A percentile compares a stretch with the other conserved stretches of the same genome.
Evolutionary conservation across 495 filamentous ascomycete genomes (phyloP).

Genomic region (Penicillium coprophilum): DNA sequence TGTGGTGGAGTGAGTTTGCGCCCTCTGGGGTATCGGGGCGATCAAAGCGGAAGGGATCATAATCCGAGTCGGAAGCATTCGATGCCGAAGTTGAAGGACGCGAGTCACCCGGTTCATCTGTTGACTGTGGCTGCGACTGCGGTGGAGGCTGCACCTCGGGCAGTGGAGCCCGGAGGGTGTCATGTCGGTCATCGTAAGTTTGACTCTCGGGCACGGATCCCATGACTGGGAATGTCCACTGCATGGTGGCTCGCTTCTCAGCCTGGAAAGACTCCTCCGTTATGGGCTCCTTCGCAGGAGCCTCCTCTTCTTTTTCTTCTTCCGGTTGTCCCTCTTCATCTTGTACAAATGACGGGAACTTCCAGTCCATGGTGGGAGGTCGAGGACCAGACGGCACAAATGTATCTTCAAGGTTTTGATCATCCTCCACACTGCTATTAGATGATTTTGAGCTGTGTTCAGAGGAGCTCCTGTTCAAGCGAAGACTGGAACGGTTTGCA

Average conservation of each 20-base stretch:
- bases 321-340: conserved; percentile 26
- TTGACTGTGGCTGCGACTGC: conserved; percentile 9
- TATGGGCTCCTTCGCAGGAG: conserved; percentile 17
- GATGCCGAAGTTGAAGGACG: conserved; percentile 47
- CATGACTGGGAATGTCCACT: conserved; percentile 53
- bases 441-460: conserved; percentile 38
- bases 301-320: conserved; percentile 17
- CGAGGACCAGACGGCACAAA: conserved; percentile 42
- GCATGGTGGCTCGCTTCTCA: conserved; percentile 41
- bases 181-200: conserved; percentile 26
- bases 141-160: conserved; percentile 13
- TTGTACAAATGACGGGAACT: conserved; percentile 41
- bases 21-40: conserved; percentile 34
- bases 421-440: conserved; percentile 29
- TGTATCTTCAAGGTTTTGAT: conserved; percentile 26
- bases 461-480: conserved; percentile 37
- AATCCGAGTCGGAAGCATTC: conserved; percentile 39
- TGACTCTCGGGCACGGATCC: conserved; percentile 21
- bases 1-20: conserved; percentile 10
- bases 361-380: conserved; percentile 53
- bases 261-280: conserved; percentile 22
- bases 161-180: conserved; percentile 40
- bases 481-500: conserved; percentile 47
- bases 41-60: conserved; percentile 50
- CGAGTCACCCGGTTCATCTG: conserved; percentile 31